These are phyloP conservation scores for Mucor plumbeus DNA, from an alignment of 371 early-diverging fungal species.

Conservation along the genomic window DNA sequence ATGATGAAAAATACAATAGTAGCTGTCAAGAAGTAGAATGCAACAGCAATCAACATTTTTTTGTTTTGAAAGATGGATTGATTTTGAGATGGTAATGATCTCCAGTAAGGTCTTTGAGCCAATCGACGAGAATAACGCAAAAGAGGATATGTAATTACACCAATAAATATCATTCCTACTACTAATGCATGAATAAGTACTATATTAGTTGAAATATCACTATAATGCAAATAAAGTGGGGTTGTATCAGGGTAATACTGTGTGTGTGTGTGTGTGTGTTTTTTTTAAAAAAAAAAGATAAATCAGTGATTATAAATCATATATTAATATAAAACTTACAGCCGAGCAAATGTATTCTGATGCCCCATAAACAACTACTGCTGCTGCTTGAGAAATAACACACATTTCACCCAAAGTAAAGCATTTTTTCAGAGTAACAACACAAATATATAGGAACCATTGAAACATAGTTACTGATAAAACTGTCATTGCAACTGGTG, in stretches of 20 bases:
- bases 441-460: conserved; percentile 51
- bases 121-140: conserved; percentile 56
- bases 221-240: conserved; percentile 32
- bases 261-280: too few relatives aligned
- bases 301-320: background rate
- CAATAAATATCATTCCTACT: conserved; percentile 76
- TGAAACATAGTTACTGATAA: conserved; percentile 42
- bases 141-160: conserved; percentile 58
- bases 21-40: conserved; percentile 48
- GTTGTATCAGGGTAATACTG: conserved; percentile 34
- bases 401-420: conserved; percentile 77
- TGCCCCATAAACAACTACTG: conserved; percentile 53
- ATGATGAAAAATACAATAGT: conserved; percentile 50
- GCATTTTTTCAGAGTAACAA: conserved; percentile 50
- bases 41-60: conserved; percentile 35
- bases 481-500: conserved; percentile 36
- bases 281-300: background rate
- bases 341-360: conserved; percentile 36
- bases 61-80: conserved; percentile 19
- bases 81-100: conserved; percentile 12
- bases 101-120: conserved; percentile 57
- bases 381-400: conserved; percentile 63
- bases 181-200: conserved; percentile 57
- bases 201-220: conserved; percentile 34
- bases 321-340: conserved; percentile 17